A percentile compares a stretch with the other conserved stretches of the same genome.
phyloP scores from a whole-genome alignment of 371 early-diverging fungal genomes.

The Apophysomyces sp. region DNA sequence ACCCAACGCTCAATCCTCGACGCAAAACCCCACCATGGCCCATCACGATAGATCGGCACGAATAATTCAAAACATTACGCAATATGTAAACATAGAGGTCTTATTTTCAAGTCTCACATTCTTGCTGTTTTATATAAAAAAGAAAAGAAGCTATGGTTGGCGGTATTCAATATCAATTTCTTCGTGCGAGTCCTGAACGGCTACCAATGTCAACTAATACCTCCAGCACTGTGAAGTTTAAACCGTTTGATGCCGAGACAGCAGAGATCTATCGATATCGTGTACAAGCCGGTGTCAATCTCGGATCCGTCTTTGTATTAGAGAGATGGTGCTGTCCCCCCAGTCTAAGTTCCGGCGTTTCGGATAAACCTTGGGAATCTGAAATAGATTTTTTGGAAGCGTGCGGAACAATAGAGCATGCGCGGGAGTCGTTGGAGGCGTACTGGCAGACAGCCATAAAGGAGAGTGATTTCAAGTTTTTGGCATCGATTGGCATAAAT shows the following conservation, averaged over 20 bases:
- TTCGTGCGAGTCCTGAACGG: too few species aligned
- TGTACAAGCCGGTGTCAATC: constrained; percentile 54
- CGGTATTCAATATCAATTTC: too few species aligned
- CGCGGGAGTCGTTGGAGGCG: constrained; percentile 35
- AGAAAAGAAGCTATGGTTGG: too few species aligned
- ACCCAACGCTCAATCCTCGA: too few species aligned
- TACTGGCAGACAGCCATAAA: constrained; percentile 65
- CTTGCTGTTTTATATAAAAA: neutral
- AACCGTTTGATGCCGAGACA: constrained; percentile 15
- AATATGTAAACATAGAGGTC: too few species aligned
- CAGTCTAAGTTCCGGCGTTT: constrained; percentile 39
- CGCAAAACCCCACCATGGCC: too few species aligned
- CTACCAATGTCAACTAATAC: neutral
- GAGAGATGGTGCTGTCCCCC: constrained; percentile 56
- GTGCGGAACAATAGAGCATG: constrained; percentile 41
- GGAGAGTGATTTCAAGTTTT: constrained; percentile 52
- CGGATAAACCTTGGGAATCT: constrained; percentile 18
- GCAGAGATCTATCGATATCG: constrained; percentile 28
- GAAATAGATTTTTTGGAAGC: constrained; percentile 38
- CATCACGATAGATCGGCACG: too few species aligned
- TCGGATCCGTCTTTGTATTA: constrained; percentile 64
- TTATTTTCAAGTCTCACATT: neutral
- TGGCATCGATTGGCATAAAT: constrained; percentile 59
- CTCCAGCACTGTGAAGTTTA: constrained; percentile 1
- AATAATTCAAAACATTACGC: too few species aligned